These are phyloP conservation scores for Colletotrichum sidae DNA, from an alignment of 2,329 filamentous ascomycete genomes.

Conservation along the genomic window DNA sequence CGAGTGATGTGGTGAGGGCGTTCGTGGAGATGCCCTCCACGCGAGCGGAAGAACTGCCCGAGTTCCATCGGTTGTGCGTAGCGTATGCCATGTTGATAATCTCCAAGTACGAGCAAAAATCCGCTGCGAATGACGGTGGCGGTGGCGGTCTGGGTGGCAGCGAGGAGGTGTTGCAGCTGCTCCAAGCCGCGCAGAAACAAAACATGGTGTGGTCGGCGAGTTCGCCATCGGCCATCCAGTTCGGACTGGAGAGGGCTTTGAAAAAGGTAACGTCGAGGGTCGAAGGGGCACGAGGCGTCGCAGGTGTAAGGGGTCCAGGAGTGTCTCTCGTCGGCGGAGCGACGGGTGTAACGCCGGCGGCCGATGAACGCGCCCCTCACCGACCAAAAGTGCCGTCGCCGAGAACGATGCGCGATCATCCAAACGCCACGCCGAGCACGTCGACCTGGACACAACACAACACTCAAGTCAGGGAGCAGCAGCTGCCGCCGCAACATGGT, in stretches of 20 bases:
- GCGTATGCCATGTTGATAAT: constrained; percentile 37
- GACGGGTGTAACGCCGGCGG: neutral
- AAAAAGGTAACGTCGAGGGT: constrained; percentile 31
- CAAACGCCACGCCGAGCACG: neutral
- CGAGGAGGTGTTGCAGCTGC: constrained; percentile 25
- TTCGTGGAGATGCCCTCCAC: constrained; percentile 34
- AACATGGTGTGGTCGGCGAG: constrained; percentile 27
- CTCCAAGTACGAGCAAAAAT: constrained; percentile 30
- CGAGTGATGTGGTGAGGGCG: constrained; percentile 30
- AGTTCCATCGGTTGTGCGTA: constrained; percentile 33
- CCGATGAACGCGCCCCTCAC: constrained; percentile 8
- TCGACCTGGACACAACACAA: constrained; percentile 23
- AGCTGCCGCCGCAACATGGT: constrained; percentile 13
- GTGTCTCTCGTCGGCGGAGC: neutral
- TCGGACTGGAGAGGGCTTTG: constrained; percentile 30
- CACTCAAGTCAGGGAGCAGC: neutral
- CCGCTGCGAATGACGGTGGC: neutral
- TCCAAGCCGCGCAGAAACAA: constrained; percentile 29
- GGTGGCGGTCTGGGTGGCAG: neutral
- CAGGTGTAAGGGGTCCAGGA: neutral
- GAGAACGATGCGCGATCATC: constrained; percentile 2
- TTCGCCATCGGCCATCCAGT: constrained; percentile 33
- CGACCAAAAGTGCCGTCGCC: constrained; percentile 9
- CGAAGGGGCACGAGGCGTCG: constrained; percentile 3
- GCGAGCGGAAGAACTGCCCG: constrained; percentile 33